Conservation (phyloP, 2,329 filamentous ascomycete genomes). For the Xylaria sp. region DNA sequence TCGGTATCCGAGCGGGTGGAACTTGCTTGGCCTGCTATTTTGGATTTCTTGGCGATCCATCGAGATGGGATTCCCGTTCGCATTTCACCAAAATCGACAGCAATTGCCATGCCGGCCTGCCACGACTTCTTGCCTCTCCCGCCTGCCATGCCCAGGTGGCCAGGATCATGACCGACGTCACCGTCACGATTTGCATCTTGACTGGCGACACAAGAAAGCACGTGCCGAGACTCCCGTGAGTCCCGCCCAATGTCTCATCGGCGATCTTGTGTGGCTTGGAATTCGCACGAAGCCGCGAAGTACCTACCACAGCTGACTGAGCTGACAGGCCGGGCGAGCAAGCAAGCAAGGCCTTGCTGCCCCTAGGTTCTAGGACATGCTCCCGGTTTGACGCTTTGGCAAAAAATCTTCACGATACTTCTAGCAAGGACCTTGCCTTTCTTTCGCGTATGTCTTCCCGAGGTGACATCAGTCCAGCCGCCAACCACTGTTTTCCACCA, state of each 20-base stretch:
- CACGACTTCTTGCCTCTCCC: no score
- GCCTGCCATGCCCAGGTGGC: no score
- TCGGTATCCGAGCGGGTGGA: neutral
- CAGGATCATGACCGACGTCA: neutral
- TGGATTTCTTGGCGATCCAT: neutral
- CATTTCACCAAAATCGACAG: neutral
- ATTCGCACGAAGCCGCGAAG: neutral
- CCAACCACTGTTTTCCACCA: neutral
- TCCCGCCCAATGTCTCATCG: neutral
- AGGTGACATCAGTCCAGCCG: neutral
- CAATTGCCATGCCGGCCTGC: neutral
- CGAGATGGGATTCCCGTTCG: neutral
- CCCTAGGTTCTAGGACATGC: neutral
- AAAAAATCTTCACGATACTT: neutral
- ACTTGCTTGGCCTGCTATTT: neutral
- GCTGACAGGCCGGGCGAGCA: no score
- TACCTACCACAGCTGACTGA: no score
- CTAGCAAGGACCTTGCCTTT: neutral
- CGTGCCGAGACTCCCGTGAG: neutral
- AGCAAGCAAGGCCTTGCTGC: neutral
- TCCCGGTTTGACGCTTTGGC: neutral
- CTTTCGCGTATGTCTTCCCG: neutral
- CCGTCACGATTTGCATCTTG: neutral
- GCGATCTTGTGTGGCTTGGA: neutral
- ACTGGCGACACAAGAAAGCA: neutral